These are phyloP conservation scores for Phytophthora sojae DNA, from an alignment of 352 stramenopile species.

Conservation along the genomic window DNA sequence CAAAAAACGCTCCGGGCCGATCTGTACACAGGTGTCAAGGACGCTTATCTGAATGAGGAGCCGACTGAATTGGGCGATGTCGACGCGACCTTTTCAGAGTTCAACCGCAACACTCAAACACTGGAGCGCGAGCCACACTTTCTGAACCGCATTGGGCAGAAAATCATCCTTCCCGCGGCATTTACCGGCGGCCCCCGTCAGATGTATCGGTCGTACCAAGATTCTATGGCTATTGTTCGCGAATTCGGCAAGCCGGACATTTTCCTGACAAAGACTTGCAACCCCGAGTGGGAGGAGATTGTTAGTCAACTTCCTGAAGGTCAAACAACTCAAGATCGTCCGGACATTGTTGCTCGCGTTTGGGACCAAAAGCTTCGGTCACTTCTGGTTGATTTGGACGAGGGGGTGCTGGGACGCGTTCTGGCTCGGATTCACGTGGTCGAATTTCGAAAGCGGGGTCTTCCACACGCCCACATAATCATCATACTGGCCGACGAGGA, in stretches of 20 bases:
- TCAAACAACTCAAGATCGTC: slow-evolving; percentile 25
- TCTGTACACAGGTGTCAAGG: slow-evolving; percentile 2
- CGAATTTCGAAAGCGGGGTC: slow-evolving; percentile 58
- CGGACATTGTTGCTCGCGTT: slow-evolving; percentile 27
- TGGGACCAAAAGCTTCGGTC: slow-evolving; percentile 33
- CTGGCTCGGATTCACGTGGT: slow-evolving; percentile 45
- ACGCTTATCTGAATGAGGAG: slow-evolving; percentile 4
- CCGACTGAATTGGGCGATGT: background rate
- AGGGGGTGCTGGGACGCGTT: slow-evolving; percentile 24
- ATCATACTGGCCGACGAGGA: slow-evolving; percentile 48
- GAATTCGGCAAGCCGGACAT: slow-evolving; percentile 47
- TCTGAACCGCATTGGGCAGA: background rate
- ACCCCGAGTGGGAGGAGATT: slow-evolving; percentile 56
- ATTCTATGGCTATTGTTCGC: slow-evolving; percentile 54
- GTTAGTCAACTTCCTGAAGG: background rate
- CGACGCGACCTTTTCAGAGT: background rate
- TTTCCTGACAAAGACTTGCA: slow-evolving; percentile 63
- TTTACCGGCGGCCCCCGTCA: background rate
- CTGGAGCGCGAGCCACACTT: slow-evolving; percentile 5
- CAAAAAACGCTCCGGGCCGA: slow-evolving; percentile 3
- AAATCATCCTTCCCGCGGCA: background rate
- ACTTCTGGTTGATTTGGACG: slow-evolving; percentile 32
- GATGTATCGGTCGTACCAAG: slow-evolving; percentile 40
- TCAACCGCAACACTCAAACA: background rate
- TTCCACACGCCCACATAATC: slow-evolving; percentile 57